These are phyloP conservation scores for Penicillium verhagenii DNA, from an alignment of 495 filamentous ascomycete species.

Conservation along the genomic window DNA sequence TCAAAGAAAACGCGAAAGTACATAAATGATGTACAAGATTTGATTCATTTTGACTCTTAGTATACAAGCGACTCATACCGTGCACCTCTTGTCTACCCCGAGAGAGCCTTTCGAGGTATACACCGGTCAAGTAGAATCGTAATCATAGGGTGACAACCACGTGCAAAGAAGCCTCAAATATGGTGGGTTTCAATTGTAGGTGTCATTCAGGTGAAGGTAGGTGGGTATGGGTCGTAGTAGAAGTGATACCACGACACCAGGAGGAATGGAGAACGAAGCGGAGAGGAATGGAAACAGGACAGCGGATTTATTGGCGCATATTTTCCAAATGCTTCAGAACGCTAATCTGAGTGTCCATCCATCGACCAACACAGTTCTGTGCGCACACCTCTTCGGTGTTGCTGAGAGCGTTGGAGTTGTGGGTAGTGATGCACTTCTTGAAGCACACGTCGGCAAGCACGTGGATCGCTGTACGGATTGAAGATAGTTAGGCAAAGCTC, in stretches of 20 bases:
- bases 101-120: neutral
- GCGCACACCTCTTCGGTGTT: slow-evolving; percentile 75
- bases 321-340: slow-evolving; percentile 77
- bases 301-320: slow-evolving; percentile 47
- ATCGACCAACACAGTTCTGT: slow-evolving; percentile 89
- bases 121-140: neutral
- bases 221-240: neutral
- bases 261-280: neutral
- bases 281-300: neutral
- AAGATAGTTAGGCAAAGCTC: neutral
- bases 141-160: neutral
- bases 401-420: slow-evolving; percentile 67
- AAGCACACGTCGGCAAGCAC: slow-evolving; percentile 85
- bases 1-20: neutral
- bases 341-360: slow-evolving; percentile 80
- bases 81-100: slow-evolving; percentile 3
- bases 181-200: neutral
- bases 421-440: slow-evolving; percentile 79
- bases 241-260: neutral
- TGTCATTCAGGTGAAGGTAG: neutral
- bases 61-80: slow-evolving; percentile 24
- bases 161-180: neutral
- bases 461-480: slow-evolving; percentile 66
- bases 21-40: slow-evolving; percentile 15
- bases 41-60: slow-evolving; percentile 23